Percentiles rank a stretch among this genome's conserved stretches.
These are phyloP conservation scores for Collybia sp. DNA, from an alignment of 768 basidiomycete species.

Conservation along the genomic window DNA sequence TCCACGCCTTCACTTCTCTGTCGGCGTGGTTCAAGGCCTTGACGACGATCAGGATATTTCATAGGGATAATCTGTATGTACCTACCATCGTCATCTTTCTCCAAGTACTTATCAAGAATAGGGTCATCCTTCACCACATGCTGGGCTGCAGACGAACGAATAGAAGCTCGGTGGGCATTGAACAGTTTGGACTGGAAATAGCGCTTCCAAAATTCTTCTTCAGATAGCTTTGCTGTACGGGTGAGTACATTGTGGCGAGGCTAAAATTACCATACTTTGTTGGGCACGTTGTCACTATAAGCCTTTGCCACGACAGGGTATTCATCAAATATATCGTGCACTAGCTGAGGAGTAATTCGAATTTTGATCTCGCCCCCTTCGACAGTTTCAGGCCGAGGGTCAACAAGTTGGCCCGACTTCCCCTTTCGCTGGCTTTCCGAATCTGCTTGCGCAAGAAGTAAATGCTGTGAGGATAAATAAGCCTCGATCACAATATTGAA, in stretches of 20 bases:
- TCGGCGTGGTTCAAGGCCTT: slow-evolving; percentile 77
- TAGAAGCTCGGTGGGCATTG: slow-evolving; percentile 91
- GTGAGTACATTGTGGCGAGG: slow-evolving; percentile 3
- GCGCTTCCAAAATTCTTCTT: slow-evolving; percentile 93
- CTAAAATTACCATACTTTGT: slow-evolving; percentile 47
- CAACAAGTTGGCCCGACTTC: slow-evolving; percentile 82
- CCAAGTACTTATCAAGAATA: slow-evolving; percentile 95
- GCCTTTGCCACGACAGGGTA: slow-evolving; percentile 93
- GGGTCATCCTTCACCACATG: slow-evolving; percentile 87
- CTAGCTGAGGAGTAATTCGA: slow-evolving; percentile 84
- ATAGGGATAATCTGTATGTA: slow-evolving; percentile 4
- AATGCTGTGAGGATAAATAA: slow-evolving; percentile 43
- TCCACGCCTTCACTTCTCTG: slow-evolving; percentile 64
- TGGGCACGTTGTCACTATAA: slow-evolving; percentile 89
- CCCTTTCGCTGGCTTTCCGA: slow-evolving; percentile 72
- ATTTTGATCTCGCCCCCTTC: slow-evolving; percentile 87
- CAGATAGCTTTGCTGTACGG: slow-evolving; percentile 58
- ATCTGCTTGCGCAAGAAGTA: slow-evolving; percentile 72
- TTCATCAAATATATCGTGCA: slow-evolving; percentile 96
- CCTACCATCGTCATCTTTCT: slow-evolving; percentile 91
- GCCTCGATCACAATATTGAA: slow-evolving; percentile 8
- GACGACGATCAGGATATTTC: slow-evolving; percentile 1
- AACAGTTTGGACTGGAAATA: slow-evolving; percentile 97
- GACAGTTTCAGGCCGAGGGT: slow-evolving; percentile 81
- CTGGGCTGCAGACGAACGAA: slow-evolving; percentile 79